Evolutionary conservation across 2,329 filamentous ascomycete species (phyloP), one percentile per base, ranked within the genome.

Genomic region (Lizonia empirigonia): DNA sequence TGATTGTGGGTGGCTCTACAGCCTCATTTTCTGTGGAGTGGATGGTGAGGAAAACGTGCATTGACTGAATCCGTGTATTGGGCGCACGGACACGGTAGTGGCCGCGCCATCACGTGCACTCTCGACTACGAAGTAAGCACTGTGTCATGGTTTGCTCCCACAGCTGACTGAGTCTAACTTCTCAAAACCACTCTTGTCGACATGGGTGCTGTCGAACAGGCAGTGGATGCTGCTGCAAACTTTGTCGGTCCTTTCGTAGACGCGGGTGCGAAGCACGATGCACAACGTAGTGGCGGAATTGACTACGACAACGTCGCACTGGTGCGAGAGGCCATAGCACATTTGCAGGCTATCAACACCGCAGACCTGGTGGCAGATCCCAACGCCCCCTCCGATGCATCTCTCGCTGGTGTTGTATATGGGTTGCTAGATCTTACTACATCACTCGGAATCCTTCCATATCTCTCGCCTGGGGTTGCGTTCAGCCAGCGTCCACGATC

Each of bases 351-450:
- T 9, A 73, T 74, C 36, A 72, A 74, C 40, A 38, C 60, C 35
- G 67, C 70, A 35, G 70, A 73, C 30, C 51, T 68, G 44, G 59
- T 49, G 13, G 57, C 63, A 34, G 62, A 63, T 34, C 61, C 65
- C 9, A 59, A 72, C 52, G 66, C 68, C n/a, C 70, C 68, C 4
- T 74, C 74, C 47, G 71, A 75, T 58, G 70, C 62, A 23, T 71
- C 70, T 26, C 61, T 74, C 10, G 67, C 73, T 10, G 68, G 67
- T 8, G 62, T 72, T 6, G 67, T 74, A 2, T 75, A 74, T 45
- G 71, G 67, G 4, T 60, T 76, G 8, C 53, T 75, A n/a, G 73
- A 76, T 46, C 49, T 75, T 16, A 50, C 69, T 26, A 59, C 63
- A 5, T 56, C 67, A 4, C 59, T 69, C 22, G 71, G 68, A 3